phyloP scores from a whole-genome alignment of 2,329 filamentous ascomycete species.

The Ophiostoma pallidulum region DNA sequence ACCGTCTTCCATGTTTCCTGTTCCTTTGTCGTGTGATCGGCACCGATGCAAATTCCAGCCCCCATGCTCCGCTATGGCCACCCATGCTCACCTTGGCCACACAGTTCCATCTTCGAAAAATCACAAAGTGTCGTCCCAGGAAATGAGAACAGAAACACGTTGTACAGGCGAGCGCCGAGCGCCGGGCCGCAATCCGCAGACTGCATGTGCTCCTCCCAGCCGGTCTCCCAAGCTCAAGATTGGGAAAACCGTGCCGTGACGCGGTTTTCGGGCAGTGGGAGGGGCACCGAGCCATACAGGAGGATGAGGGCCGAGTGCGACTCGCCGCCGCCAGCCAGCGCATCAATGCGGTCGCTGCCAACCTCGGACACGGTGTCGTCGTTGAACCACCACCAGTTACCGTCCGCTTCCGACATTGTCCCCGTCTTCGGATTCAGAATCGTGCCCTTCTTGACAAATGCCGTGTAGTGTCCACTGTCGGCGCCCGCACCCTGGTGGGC shows the following conservation, averaged over 20 bases:
- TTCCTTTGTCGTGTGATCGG: too few species aligned
- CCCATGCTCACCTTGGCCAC: too few species aligned
- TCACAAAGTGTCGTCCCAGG: too few species aligned
- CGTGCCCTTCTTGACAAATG: conserved; percentile 89
- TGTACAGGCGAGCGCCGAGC: too few species aligned
- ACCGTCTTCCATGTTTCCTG: too few species aligned
- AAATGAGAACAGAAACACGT: too few species aligned
- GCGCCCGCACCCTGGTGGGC: conserved; percentile 95
- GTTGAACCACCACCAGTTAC: conserved; percentile 99
- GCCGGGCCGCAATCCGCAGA: too few species aligned
- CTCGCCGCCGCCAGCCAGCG: conserved; percentile 80
- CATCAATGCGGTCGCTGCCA: conserved; percentile 80
- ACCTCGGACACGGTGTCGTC: conserved; percentile 96
- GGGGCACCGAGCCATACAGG: conserved; percentile 64
- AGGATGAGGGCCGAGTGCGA: conserved; percentile 75
- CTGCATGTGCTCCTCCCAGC: too few species aligned
- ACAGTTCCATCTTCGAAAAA: too few species aligned
- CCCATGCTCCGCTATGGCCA: too few species aligned
- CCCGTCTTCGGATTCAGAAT: conserved; percentile 64
- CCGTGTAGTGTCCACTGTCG: conserved; percentile 96
- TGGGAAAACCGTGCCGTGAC: conserved; percentile 12
- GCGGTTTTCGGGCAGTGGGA: conserved; percentile 44
- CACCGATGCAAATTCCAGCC: too few species aligned
- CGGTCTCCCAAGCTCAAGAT: too few species aligned
- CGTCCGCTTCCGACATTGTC: conserved; percentile 71